phyloP scores from a whole-genome alignment of 805 yeast species.

The Candida hispaniensis region DNA sequence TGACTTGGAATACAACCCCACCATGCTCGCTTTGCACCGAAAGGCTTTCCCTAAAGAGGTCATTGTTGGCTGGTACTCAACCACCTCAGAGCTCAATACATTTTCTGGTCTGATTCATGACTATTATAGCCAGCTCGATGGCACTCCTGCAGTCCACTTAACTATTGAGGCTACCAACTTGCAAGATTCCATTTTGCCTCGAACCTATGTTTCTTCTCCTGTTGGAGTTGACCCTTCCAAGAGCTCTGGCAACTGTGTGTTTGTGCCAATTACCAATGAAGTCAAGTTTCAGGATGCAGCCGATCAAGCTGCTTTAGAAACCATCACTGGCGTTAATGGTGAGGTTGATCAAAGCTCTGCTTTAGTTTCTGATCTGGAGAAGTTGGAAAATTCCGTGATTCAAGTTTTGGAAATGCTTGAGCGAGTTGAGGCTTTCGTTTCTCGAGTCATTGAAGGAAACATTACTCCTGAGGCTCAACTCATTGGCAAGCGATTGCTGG shows the following conservation, averaged over 20 bases:
- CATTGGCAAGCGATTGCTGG: constrained; percentile 56
- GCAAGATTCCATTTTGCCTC: constrained; percentile 40
- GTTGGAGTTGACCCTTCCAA: constrained; percentile 44
- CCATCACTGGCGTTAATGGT: too few relatives aligned
- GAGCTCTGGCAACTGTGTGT: constrained; percentile 41
- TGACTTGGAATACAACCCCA: constrained; percentile 64
- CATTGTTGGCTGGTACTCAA: constrained; percentile 75
- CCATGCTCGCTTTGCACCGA: constrained; percentile 60
- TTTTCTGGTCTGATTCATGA: constrained; percentile 72
- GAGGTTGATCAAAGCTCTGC: too few relatives aligned
- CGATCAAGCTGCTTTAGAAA: constrained; percentile 27
- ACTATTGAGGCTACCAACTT: constrained; percentile 45
- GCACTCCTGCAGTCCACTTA: constrained; percentile 71
- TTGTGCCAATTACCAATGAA: constrained; percentile 64
- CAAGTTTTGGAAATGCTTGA: constrained; percentile 33
- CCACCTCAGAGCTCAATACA: constrained; percentile 49
- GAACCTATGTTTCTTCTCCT: constrained; percentile 68
- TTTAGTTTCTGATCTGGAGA: constrained; percentile 27
- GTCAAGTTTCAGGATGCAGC: constrained; percentile 50
- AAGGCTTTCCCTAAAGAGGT: constrained; percentile 59
- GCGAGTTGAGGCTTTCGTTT: constrained; percentile 31
- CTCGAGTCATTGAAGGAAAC: constrained; percentile 21
- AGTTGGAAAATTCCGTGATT: constrained; percentile 29
- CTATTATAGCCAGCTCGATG: constrained; percentile 60
- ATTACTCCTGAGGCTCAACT: constrained; percentile 28